Conservation (phyloP, 2,329 filamentous ascomycete species). For the Lomentospora prolificans region DNA sequence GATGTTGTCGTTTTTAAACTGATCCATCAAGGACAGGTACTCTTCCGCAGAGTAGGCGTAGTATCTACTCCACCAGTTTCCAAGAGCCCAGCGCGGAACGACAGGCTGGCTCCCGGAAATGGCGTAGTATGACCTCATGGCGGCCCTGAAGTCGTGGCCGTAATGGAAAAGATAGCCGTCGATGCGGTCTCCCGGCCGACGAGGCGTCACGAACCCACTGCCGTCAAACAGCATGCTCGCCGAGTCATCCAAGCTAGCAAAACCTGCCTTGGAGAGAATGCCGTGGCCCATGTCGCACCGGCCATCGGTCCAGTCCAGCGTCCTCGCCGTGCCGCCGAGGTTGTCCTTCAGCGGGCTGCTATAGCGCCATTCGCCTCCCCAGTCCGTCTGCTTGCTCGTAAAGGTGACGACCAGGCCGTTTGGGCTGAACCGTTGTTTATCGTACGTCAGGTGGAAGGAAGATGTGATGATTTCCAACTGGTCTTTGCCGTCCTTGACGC, state of each 20-base stretch:
- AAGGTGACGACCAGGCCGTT: conserved; percentile 36
- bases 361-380: conserved; percentile 41
- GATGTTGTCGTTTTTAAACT: conserved; percentile 38
- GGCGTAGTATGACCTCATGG: conserved; percentile 43
- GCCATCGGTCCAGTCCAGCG: conserved; percentile 43
- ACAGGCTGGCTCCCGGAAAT: conserved; percentile 46
- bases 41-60: conserved; percentile 45
- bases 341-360: conserved; percentile 29
- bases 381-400: conserved; percentile 28
- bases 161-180: conserved; percentile 53
- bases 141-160: conserved; percentile 44
- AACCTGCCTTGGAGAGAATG: conserved; percentile 39
- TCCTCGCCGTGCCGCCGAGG: conserved; percentile 41
- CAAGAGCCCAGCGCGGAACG: conserved; percentile 47
- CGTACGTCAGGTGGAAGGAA: conserved; percentile 45
- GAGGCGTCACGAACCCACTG: conserved; percentile 39
- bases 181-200: conserved; percentile 32
- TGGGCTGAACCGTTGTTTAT: conserved; percentile 44
- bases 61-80: conserved; percentile 59
- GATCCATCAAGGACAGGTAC: conserved; percentile 47
- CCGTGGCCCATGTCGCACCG: conserved; percentile 38
- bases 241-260: conserved; percentile 43
- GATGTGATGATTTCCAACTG: conserved; percentile 45
- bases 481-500: conserved; percentile 32
- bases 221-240: conserved; percentile 46